Evolutionary conservation across 805 yeast genomes (phyloP).

Genomic region (Zygotorulaspora sp.): DNA sequence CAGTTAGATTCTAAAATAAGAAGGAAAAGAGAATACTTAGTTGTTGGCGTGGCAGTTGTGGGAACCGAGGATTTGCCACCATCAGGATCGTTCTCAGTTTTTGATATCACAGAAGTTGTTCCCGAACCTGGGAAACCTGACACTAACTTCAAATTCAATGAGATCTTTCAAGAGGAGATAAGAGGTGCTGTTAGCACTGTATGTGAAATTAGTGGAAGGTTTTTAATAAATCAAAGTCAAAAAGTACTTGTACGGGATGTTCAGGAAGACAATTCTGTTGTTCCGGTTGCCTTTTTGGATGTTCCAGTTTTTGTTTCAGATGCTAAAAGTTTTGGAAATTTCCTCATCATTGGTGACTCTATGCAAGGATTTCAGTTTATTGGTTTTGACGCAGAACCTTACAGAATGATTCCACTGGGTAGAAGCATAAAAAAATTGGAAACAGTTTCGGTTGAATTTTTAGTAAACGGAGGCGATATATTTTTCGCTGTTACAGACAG

Average conservation of each 20-base stretch:
- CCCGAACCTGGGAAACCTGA: conserved; percentile 89
- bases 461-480: conserved; percentile 65
- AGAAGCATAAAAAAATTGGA: conserved; percentile 64
- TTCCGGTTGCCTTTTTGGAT: conserved; percentile 91
- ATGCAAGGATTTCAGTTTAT: conserved; percentile 66
- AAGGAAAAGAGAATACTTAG: conserved; percentile 58
- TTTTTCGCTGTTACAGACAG: conserved; percentile 66
- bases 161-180: conserved; percentile 64
- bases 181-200: conserved; percentile 81
- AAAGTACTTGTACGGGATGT: conserved; percentile 70
- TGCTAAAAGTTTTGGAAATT: conserved; percentile 75
- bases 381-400: conserved; percentile 95
- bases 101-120: conserved; percentile 73
- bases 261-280: conserved; percentile 78
- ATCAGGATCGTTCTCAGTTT: conserved; percentile 70
- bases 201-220: conserved; percentile 76
- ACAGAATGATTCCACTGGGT: conserved; percentile 72
- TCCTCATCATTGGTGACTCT: conserved; percentile 77
- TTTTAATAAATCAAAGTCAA: conserved; percentile 83
- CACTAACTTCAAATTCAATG: conserved; percentile 71
- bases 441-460: conserved; percentile 58
- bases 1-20: conserved; percentile 39
- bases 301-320: conserved; percentile 76
- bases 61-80: conserved; percentile 79
- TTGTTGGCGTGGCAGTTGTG: conserved; percentile 72